phyloP scores from a whole-genome alignment of 2,329 filamentous ascomycete genomes.

The Sordariomycetes sp. region DNA sequence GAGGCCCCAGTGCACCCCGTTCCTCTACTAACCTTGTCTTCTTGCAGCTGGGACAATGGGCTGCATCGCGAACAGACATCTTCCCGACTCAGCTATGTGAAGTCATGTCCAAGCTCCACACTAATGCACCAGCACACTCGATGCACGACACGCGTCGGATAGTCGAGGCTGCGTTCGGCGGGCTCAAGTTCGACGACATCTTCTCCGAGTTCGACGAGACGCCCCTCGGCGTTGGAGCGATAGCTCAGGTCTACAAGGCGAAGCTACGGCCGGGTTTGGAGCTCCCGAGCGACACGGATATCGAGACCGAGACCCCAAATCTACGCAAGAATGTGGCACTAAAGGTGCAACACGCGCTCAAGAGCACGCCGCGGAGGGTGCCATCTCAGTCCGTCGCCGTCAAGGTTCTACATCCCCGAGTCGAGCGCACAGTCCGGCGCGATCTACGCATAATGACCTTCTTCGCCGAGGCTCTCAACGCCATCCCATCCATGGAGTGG shows the following conservation, averaged over 20 bases:
- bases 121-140: constrained; percentile 86
- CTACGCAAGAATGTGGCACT: constrained; percentile 61
- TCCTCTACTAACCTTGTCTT: neutral
- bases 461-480: constrained; percentile 76
- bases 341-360: constrained; percentile 77
- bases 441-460: constrained; percentile 91
- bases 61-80: constrained; percentile 89
- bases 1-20: constrained; percentile 1
- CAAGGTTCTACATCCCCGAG: constrained; percentile 87
- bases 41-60: constrained; percentile 87
- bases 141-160: constrained; percentile 68
- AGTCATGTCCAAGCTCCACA: constrained; percentile 91
- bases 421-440: constrained; percentile 81
- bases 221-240: constrained; percentile 87
- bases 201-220: constrained; percentile 91
- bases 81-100: constrained; percentile 88
- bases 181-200: constrained; percentile 73
- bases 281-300: constrained; percentile 47
- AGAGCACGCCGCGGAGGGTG: constrained; percentile 73
- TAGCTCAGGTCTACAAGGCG: constrained; percentile 95
- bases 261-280: constrained; percentile 76
- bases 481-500: constrained; percentile 93
- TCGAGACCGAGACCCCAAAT: constrained; percentile 29
- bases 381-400: constrained; percentile 90
- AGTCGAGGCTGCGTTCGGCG: constrained; percentile 72